A percentile compares a stretch with the other conserved stretches of the same genome.
phyloP scores from a whole-genome alignment of 345 rosid genomes.

The Theobroma cacao region DNA sequence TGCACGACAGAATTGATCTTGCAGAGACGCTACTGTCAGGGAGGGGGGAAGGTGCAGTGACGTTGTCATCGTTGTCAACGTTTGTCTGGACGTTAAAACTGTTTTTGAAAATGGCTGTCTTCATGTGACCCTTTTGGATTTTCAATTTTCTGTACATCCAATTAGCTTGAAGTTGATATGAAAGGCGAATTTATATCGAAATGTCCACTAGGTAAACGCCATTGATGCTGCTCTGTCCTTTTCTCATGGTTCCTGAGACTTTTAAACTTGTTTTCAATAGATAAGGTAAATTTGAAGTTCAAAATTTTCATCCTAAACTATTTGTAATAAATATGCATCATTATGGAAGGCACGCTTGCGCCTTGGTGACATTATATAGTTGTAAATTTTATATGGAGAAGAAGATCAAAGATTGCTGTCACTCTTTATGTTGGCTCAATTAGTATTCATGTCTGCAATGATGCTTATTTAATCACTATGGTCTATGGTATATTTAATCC shows the following conservation, averaged over 20 bases:
- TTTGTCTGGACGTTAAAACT: background rate
- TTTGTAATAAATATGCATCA: background rate
- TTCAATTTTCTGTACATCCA: background rate
- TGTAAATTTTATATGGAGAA: background rate
- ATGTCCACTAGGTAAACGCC: background rate
- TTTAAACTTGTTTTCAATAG: no score
- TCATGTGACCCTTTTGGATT: background rate
- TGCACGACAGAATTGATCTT: background rate
- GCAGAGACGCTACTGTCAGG: constrained; percentile 4
- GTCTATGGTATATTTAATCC: no score
- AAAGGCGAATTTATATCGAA: background rate
- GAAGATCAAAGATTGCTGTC: background rate
- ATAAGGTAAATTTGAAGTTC: no score
- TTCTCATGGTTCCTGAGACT: background rate
- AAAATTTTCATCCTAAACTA: no score
- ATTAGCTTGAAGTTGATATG: no score
- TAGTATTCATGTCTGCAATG: background rate
- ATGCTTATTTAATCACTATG: background rate
- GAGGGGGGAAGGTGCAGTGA: background rate
- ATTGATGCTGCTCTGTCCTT: background rate
- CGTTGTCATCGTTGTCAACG: background rate
- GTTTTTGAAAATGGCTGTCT: background rate
- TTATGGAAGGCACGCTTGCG: background rate
- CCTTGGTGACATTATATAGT: background rate
- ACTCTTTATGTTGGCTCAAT: constrained; percentile 6